Evolutionary conservation across 805 yeast genomes (phyloP), one percentile per base, ranked within the genome.

Genomic region (Yarrowia bubula): DNA sequence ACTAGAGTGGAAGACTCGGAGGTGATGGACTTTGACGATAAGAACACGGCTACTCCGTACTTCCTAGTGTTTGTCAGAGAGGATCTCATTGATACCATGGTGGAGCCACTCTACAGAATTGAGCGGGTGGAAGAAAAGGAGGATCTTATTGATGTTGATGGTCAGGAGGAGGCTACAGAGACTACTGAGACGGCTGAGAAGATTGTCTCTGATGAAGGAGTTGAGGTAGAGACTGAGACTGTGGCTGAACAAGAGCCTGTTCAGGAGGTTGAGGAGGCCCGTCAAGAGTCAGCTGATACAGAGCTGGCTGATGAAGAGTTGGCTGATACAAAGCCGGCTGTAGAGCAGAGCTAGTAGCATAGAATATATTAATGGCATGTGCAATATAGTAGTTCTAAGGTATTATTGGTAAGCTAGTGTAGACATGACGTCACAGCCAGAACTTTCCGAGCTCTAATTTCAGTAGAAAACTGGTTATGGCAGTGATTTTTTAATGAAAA

Each of bases 1-100:
- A 85, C 91, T 2, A 96, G 88, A 68, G 97, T 89, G 0, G 86
- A 86, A 66, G 78, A 76, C 35, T 65, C 74, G 0, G 83, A 79
- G 63, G 79, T 76, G 18, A 73, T 73, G 66, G 71, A 70, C 22
- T 66, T 64, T 28, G 71, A 73, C 44, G 66, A 68, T 55, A 66
- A 65, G 33, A 91, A 91, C 73, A 87, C 91, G 0, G 97, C 98
- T 0, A 95, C 98, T 1, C 98, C 99, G 3, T 93, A 93, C 71
- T 93, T 90, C 74, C 79, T 95, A 58, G 97, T 90, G 0, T 93
- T 90, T 73, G 90, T 90, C 33, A 84, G 84, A 70, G 86, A 88
- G 53, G 88, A 84, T 18, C 71, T 81, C 51, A 81, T 83, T 48
- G 75, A 76, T 42, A 79, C 66, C 37, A 64, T 66, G 55, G 66